Evolutionary conservation across 2,329 filamentous ascomycete species (phyloP), one percentile per base, ranked within the genome.

Genomic region (Cordyceps militaris): DNA sequence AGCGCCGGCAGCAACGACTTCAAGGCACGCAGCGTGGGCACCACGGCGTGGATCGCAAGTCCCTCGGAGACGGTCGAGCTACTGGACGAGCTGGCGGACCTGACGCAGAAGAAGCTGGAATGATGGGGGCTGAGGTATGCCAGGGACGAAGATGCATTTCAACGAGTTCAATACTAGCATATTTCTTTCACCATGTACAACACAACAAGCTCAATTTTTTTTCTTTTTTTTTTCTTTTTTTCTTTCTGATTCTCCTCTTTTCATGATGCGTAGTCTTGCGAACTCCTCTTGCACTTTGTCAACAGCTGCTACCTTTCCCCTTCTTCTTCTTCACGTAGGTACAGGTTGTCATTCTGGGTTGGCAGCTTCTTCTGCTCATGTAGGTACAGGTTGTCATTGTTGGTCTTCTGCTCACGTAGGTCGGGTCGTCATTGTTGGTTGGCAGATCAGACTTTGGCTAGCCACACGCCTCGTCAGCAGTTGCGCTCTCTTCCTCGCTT

Each of bases 1-100:
- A 96, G 89, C 61, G 93, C 93, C 3, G 92, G 92, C 0, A 91
- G 91, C 16, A 99, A 99, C 73, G 94, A 99, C 73, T 99, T 97
- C 78, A 96, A 97, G 76, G 89, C 93, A 8, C 80, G 93, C 30
- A 83, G 91, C 65, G 92, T 95, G 21, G 94, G 90, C 34, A 97
- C 93, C 1, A 97, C 94, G 23, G 92, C 93, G 1, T 60, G 94
- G 94, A 96, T 99, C 63, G 93, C 94, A 1, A 97, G 84, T 68
- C 94, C 94, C 0, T 79, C 81, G 0, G 94, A 99, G 78, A 99
- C 94, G 30, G 90, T 96, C 40, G 85, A 89, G 64, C 73, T 97
- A 66, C 74, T 99, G 60, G 91, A 97, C 66, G 94, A 97, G 76
- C 76, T 96, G 68, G 79, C 79, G 0, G 79, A 77, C 51, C 67